Percentiles rank a stretch among this genome's conserved stretches.
Evolutionary conservation across 352 stramenopile genomes (phyloP).

Genomic region (Globisporangium yorkense): DNA sequence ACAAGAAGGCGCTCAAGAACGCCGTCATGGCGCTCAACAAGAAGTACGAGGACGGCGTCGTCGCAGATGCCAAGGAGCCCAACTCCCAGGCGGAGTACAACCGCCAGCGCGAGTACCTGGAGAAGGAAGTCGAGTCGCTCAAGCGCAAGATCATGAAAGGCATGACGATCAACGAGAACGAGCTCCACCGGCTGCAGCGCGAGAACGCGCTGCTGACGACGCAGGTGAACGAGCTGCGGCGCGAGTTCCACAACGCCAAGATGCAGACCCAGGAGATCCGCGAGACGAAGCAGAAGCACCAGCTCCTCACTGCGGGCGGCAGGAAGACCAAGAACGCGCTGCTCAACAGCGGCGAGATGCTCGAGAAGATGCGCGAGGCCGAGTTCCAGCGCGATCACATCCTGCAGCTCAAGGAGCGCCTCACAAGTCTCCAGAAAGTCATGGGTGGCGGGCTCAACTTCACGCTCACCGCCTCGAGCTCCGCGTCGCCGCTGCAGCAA

Average conservation of each 20-base stretch:
- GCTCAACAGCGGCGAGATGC: slow-evolving; percentile 18
- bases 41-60: slow-evolving; percentile 76
- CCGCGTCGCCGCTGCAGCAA: slow-evolving; percentile 12
- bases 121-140: slow-evolving; percentile 87
- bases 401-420: slow-evolving; percentile 55
- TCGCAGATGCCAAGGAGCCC: slow-evolving; percentile 74
- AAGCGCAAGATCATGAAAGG: slow-evolving; percentile 89
- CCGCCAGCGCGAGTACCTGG: slow-evolving; percentile 89
- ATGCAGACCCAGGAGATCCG: slow-evolving; percentile 66
- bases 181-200: slow-evolving; percentile 72
- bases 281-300: slow-evolving; percentile 32
- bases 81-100: slow-evolving; percentile 90
- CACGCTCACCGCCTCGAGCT: slow-evolving; percentile 27
- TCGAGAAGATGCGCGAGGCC: slow-evolving; percentile 54
- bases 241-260: slow-evolving; percentile 75
- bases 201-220: slow-evolving; percentile 79
- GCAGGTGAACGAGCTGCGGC: slow-evolving; percentile 78
- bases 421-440: slow-evolving; percentile 59
- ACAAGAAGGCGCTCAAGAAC: slow-evolving; percentile 74
- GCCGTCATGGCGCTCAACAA: slow-evolving; percentile 81
- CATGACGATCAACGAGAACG: slow-evolving; percentile 78
- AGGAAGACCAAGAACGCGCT: slow-evolving; percentile 17
- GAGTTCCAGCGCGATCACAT: slow-evolving; percentile 74
- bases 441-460: slow-evolving; percentile 54
- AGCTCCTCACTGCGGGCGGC: not conserved